Percentiles rank a stretch among this genome's conserved stretches.
Evolutionary conservation across 2,329 filamentous ascomycete species (phyloP).

Genomic region (Cladosporium sp.): DNA sequence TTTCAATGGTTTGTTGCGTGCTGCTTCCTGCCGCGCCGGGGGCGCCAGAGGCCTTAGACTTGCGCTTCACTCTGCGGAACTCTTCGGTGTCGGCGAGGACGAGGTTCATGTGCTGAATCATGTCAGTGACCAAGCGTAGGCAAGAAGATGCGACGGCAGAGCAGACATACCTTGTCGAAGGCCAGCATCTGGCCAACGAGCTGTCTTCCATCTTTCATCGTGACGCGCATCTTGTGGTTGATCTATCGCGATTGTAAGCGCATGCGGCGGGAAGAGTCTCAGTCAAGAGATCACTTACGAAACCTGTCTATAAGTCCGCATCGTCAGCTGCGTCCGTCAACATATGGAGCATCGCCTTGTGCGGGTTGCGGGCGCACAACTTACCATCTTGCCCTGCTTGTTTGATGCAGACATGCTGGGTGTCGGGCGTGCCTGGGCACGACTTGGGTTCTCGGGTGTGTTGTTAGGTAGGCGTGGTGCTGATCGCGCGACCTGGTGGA

Average conservation of each 20-base stretch:
- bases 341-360: conserved; percentile 13
- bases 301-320: conserved; percentile 50
- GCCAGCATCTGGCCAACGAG: conserved; percentile 98
- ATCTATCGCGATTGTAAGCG: conserved; percentile 54
- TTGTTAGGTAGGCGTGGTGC: neutral
- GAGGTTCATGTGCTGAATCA: conserved; percentile 87
- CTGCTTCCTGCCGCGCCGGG: conserved; percentile 56
- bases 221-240: conserved; percentile 98
- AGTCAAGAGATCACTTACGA: conserved; percentile 43
- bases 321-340: conserved; percentile 39
- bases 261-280: neutral
- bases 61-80: conserved; percentile 85
- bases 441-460: neutral
- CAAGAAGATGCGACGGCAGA: neutral
- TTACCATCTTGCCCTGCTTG: conserved; percentile 99
- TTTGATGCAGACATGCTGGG: conserved; percentile 38
- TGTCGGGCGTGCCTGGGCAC: conserved; percentile 24
- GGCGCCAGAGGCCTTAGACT: conserved; percentile 66
- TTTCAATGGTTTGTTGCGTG: conserved; percentile 57
- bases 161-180: conserved; percentile 75
- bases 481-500: neutral
- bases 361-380: conserved; percentile 35
- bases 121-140: neutral
- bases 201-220: conserved; percentile 87
- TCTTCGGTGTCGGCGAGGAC: conserved; percentile 98